These are phyloP conservation scores for Umbilicaria muhlenbergii DNA, from an alignment of 495 filamentous ascomycete genomes.

Conservation along the genomic window DNA sequence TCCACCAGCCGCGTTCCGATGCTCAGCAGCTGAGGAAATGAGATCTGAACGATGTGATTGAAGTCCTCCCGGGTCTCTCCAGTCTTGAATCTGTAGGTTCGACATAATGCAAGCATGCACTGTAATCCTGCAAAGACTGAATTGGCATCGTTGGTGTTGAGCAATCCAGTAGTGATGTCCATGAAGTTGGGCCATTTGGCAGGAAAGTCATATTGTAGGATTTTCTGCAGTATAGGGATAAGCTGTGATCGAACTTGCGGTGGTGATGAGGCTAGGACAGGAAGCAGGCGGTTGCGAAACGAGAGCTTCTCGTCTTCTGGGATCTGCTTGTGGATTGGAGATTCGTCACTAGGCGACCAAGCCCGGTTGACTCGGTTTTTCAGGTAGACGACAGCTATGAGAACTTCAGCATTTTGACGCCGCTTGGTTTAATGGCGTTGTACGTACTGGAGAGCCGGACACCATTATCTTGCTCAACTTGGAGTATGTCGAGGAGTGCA, in stretches of 20 bases:
- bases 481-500: constrained; percentile 77
- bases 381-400: constrained; percentile 81
- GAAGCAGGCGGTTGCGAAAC: constrained; percentile 75
- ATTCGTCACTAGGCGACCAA: constrained; percentile 68
- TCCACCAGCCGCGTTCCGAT: constrained; percentile 80
- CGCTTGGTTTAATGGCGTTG: neutral
- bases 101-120: constrained; percentile 83
- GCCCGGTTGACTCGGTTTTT: constrained; percentile 91
- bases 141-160: constrained; percentile 64
- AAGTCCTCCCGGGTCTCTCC: constrained; percentile 71
- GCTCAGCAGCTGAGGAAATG: constrained; percentile 76
- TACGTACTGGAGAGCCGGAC: constrained; percentile 74
- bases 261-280: constrained; percentile 66
- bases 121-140: constrained; percentile 88
- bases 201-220: constrained; percentile 90
- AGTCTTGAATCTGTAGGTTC: constrained; percentile 85
- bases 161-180: constrained; percentile 74
- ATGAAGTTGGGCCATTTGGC: constrained; percentile 85
- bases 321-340: constrained; percentile 44
- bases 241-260: constrained; percentile 76
- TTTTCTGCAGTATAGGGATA: constrained; percentile 84
- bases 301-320: constrained; percentile 77
- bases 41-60: constrained; percentile 80
- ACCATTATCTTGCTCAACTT: constrained; percentile 67
- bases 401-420: constrained; percentile 4